Percentiles rank a stretch among this genome's conserved stretches.
These are phyloP conservation scores for Iris pallida DNA, from an alignment of 116 monocot genomes.

Conservation along the genomic window DNA sequence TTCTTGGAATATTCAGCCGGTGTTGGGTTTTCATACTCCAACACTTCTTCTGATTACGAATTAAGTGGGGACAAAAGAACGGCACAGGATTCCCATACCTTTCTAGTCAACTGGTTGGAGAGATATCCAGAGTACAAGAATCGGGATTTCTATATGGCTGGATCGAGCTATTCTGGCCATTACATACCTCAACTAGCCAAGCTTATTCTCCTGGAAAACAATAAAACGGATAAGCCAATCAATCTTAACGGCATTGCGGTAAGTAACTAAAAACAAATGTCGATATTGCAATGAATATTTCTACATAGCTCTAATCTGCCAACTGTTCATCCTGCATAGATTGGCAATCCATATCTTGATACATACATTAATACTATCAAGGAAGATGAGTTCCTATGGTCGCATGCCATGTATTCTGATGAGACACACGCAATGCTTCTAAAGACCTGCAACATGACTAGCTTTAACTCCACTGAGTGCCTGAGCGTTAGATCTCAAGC, in stretches of 20 bases:
- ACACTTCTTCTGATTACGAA: slow-evolving; percentile 14
- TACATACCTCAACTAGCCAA: slow-evolving; percentile 31
- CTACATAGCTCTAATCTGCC: not conserved
- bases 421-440: not conserved
- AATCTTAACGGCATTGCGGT: slow-evolving; percentile 11
- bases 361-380: not conserved
- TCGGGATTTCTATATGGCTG: slow-evolving; percentile 23
- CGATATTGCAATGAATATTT: not conserved
- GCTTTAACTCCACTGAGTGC: not conserved
- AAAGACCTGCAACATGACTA: slow-evolving; percentile 2
- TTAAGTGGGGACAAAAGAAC: slow-evolving; percentile 18
- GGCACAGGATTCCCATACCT: slow-evolving; percentile 22
- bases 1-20: slow-evolving; percentile 29
- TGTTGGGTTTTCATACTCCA: slow-evolving; percentile 28
- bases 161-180: slow-evolving; percentile 34
- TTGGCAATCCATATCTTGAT: slow-evolving; percentile 13
- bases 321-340: not conserved
- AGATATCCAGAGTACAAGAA: slow-evolving; percentile 33
- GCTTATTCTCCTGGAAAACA: slow-evolving; percentile 6
- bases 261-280: not conserved
- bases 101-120: slow-evolving; percentile 31
- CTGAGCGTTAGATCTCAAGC: not conserved
- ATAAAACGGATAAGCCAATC: not conserved
- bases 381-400: slow-evolving; percentile 2
- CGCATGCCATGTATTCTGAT: slow-evolving; percentile 16